Base-by-base conservation (phyloP, 2,329 filamentous ascomycete genomes). In the Aaosphaeria pasadenensis region DNA sequence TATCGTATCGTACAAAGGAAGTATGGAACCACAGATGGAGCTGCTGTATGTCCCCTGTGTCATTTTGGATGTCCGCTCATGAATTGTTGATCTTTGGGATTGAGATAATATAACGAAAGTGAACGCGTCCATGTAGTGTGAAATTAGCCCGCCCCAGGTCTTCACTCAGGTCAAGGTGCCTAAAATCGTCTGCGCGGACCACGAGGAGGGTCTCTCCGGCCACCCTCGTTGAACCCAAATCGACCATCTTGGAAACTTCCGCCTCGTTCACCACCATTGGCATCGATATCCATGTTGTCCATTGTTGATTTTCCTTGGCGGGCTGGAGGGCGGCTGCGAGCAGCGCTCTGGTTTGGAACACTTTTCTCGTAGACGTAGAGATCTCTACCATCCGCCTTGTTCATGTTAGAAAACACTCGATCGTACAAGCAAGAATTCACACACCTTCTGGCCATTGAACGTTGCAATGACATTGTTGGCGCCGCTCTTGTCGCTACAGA, bases 381-480 rank as follows among this genome's bases (percentile, higher is more conserved):
- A 11, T 87, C 71, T 55, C 86, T 80, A 42, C 88, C 88, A 60
- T 92, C 88, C 61, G 88, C 88, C 87, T 89, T 39, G 84, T 17
- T 32, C 13, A 52, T 39, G 32, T 57, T 56, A 56, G 55, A 50
- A 47, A 46, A 66, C 51, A 64, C 60, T 48, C 50, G 45, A n/a
- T 54, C 43, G 11, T 38, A 40, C 44, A 51, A n/a, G 39, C 36
- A 41, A 49, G 39, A 30, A 44, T 45, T 32, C 41, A 71, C 83
- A 57, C 66, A 89, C 88, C 64, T 83, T 89, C 74, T 90, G 85
- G 65, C 87, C 84, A 70, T 94, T 86, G 69, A 92, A 92, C 3
- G 80, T 88, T 49, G 81, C 77, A 60, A 92, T 86, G 13, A 91
- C 86, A 36, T 79, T 81, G 58, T 92, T 85, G 3, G 87, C 89